Evolutionary conservation across 2,329 filamentous ascomycete genomes (phyloP).

Genomic region (Raffaelea deltoideospora): DNA sequence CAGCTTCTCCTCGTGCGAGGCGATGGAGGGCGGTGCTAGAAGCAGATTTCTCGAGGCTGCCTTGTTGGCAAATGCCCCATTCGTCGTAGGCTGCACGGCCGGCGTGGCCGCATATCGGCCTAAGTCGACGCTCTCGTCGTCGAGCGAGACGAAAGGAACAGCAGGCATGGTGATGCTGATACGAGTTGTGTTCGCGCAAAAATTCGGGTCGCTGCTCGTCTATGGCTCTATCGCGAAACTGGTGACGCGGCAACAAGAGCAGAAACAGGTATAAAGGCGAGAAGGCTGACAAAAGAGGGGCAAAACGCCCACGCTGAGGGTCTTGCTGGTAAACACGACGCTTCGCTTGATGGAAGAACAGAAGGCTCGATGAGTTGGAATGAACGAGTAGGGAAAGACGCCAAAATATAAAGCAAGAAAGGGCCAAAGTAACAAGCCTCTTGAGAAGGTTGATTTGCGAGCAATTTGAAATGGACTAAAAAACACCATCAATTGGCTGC

Average conservation of each 20-base stretch:
- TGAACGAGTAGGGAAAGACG: neutral
- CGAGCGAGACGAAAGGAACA: constrained; percentile 8
- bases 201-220: too few relatives aligned
- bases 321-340: too few relatives aligned
- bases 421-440: constrained; percentile 1
- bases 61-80: neutral
- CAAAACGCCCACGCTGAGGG: too few relatives aligned
- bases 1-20: constrained; percentile 68
- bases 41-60: constrained; percentile 8
- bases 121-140: constrained; percentile 10
- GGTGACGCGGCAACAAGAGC: neutral
- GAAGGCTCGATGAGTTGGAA: too few relatives aligned
- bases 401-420: neutral
- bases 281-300: too few relatives aligned
- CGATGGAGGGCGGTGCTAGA: constrained; percentile 79
- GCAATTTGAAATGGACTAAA: constrained; percentile 6
- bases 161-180: constrained; percentile 6
- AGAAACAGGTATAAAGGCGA: neutral
- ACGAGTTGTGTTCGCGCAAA: neutral
- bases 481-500: too few relatives aligned
- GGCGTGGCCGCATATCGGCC: neutral
- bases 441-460: constrained; percentile 9
- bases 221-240: too few relatives aligned
- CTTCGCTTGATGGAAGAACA: too few relatives aligned
- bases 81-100: neutral